phyloP scores from a whole-genome alignment of 257 asterid genomes.

The Jacaranda mimosifolia region DNA sequence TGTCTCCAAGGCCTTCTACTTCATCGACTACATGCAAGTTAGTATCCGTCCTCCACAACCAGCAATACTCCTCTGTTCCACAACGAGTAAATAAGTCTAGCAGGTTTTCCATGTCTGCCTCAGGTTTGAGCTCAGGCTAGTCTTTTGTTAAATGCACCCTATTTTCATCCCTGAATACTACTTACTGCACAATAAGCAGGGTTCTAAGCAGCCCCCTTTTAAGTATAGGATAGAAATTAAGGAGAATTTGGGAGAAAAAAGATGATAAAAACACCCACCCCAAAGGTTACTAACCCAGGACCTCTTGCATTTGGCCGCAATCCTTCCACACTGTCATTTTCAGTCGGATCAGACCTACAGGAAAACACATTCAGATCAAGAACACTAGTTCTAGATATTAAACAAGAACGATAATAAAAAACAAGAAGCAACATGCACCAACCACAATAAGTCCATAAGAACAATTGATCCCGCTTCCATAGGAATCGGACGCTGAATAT shows the following conservation, averaged over 20 bases:
- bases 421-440: conserved; percentile 38
- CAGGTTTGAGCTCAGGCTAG: background rate
- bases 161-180: background rate
- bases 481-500: conserved; percentile 93
- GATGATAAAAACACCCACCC: conserved; percentile 64
- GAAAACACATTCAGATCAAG: conserved; percentile 35
- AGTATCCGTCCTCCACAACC: background rate
- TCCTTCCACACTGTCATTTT: conserved; percentile 99
- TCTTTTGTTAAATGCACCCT: conserved; percentile 13
- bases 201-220: background rate
- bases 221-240: background rate
- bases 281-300: conserved; percentile 97
- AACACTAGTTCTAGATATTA: background rate
- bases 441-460: conserved; percentile 97
- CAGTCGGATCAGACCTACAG: conserved; percentile 98
- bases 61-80: background rate
- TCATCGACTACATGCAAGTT: too few species aligned
- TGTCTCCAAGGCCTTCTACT: too few species aligned
- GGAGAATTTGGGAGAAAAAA: conserved; percentile 15
- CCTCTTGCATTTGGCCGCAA: conserved; percentile 99
- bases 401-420: conserved; percentile 13
- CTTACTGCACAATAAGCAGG: background rate
- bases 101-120: background rate
- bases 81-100: too few species aligned
- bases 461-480: conserved; percentile 99